Percentiles rank a stretch among this genome's conserved stretches.
phyloP scores from a whole-genome alignment of 768 basidiomycete species.

The Leccinum ochraceum region DNA sequence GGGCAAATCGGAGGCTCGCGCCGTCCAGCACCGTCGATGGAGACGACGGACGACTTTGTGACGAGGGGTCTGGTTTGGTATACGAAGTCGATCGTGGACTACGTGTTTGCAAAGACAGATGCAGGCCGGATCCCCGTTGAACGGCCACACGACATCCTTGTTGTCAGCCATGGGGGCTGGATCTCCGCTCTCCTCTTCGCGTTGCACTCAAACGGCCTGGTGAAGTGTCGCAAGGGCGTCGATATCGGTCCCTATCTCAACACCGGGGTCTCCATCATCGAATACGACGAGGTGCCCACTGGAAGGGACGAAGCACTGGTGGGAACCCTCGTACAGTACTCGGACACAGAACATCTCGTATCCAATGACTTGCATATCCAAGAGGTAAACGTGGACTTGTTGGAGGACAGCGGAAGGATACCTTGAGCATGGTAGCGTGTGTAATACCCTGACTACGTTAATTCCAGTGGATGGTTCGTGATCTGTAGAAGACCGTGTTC shows the following conservation, averaged over 20 bases:
- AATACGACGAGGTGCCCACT: constrained; percentile 42
- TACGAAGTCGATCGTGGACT: constrained; percentile 44
- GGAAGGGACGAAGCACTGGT: constrained; percentile 13
- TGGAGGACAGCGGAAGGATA: constrained; percentile 10
- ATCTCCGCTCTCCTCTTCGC: constrained; percentile 54
- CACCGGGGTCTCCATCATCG: constrained; percentile 54
- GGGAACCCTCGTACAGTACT: constrained; percentile 52
- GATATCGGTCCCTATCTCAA: constrained; percentile 26
- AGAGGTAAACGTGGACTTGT: constrained; percentile 54
- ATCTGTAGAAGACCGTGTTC: background rate
- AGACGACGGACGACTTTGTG: constrained; percentile 38
- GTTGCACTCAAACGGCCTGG: constrained; percentile 44
- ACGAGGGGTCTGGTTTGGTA: constrained; percentile 66
- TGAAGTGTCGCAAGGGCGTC: constrained; percentile 36
- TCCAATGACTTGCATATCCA: constrained; percentile 32
- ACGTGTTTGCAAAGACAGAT: constrained; percentile 20
- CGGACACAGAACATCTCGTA: constrained; percentile 54
- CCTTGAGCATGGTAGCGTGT: background rate
- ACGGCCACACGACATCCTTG: constrained; percentile 43
- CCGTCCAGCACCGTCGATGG: constrained; percentile 25
- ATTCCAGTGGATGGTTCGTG: constrained; percentile 12
- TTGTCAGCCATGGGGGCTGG: constrained; percentile 67
- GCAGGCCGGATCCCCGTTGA: constrained; percentile 31
- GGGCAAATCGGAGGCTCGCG: constrained; percentile 19
- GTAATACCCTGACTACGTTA: constrained; percentile 12